Base-by-base conservation (phyloP, 2,329 filamentous ascomycete genomes). In the Bipolaris gigantea region DNA sequence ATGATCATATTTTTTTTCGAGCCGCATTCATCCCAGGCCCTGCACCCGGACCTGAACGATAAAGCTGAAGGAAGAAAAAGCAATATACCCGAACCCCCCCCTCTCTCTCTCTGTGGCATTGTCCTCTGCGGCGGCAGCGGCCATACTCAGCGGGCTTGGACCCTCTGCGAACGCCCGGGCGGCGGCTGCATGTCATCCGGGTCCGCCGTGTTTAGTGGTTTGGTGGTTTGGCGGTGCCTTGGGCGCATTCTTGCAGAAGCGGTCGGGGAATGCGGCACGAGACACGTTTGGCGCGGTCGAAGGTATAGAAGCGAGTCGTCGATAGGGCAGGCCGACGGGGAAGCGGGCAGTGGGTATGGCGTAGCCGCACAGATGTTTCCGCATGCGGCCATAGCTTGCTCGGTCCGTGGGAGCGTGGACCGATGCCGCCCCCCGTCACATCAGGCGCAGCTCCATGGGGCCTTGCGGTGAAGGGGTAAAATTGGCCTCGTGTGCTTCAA, bases 201-300 rank as follows among this genome's bases (percentile, higher is more conserved):
- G 52, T 60, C 59, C 61, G 61, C 56, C 50, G 32, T 50, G 51
- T 59, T 57, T 65, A 51, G 55, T 53, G 43, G 42, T 50, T 52
- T 58, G 51, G 62, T 59, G 59, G 55, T 56, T 16, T 36, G 53
- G 21, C 52, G 56, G 57, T 46, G 40, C 16, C 25, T 43, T 43
- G 25, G 27, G 10, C 40, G 27, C 25, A 32, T 10, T 32, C 16
- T 16, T 32, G 40, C 25, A 55, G 61, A 60, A 55, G 60, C 61
- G 60, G 60, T 60, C 67, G 69, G 69, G 69, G 66, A 67, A 63
- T 48, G 40, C 61, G 66, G 63, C 63, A 63, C 61, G 61, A 63
- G 48, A 47, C 48, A 62, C 57, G 60, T 60, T 59, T 59, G 57
- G 60, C 59, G 48, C 55, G 48, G 32, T 46, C 53, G 46, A 50